Percentiles rank a stretch among this genome's conserved stretches.
Evolutionary conservation across 176 grass and related monocot genomes (phyloP).

Genomic region (Typha latifolia): DNA sequence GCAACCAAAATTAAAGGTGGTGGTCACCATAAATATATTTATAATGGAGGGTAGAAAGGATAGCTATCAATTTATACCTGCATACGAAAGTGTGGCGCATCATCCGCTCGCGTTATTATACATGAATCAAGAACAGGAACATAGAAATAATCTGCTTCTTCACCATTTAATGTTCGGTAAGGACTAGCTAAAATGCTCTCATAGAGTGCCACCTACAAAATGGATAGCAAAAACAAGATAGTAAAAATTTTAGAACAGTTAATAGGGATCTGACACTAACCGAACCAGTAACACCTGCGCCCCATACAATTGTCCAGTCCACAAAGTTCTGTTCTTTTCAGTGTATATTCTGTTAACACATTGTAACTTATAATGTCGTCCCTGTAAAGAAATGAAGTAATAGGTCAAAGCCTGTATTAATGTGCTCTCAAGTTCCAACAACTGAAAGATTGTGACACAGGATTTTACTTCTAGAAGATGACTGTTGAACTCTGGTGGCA

Average conservation of each 20-base stretch:
- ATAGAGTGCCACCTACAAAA: slow-evolving; percentile 75
- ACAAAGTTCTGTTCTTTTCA: slow-evolving; percentile 70
- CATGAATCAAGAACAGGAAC: slow-evolving; percentile 90
- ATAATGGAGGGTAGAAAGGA: not conserved
- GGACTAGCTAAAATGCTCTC: slow-evolving; percentile 95
- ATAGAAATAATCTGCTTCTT: slow-evolving; percentile 98
- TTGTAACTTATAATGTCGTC: slow-evolving; percentile 71
- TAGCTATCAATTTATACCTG: slow-evolving; percentile 32
- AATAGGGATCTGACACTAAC: slow-evolving; percentile 1
- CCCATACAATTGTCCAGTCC: slow-evolving; percentile 76
- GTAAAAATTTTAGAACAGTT: slow-evolving; percentile 14
- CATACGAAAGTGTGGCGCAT: slow-evolving; percentile 61
- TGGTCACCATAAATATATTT: not conserved
- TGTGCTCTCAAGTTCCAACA: not conserved
- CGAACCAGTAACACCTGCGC: slow-evolving; percentile 56
- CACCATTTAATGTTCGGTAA: slow-evolving; percentile 82
- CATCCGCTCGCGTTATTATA: slow-evolving; percentile 80
- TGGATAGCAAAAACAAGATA: slow-evolving; percentile 8
- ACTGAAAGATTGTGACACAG: slow-evolving; percentile 11
- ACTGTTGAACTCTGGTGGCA: slow-evolving; percentile 78
- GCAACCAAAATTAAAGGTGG: not conserved
- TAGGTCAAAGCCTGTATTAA: not conserved
- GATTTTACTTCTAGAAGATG: slow-evolving; percentile 89
- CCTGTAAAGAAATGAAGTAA: slow-evolving; percentile 32
- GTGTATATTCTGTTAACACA: slow-evolving; percentile 94